Base-by-base conservation (phyloP, 1,284 basidiomycete species). In the Prillingera fragicola region DNA sequence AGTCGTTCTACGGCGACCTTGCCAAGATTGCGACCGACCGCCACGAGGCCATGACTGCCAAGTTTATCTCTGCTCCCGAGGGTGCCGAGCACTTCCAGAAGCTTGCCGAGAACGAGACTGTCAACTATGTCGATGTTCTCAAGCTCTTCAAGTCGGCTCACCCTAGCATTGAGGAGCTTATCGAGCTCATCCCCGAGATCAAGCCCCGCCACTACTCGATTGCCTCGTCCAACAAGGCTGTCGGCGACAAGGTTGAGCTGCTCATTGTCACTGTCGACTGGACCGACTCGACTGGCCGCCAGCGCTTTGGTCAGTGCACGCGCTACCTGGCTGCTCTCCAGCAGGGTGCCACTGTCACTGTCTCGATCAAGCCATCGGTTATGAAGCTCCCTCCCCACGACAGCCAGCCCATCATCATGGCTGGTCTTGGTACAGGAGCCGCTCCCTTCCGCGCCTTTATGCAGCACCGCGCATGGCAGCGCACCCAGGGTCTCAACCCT, bases 131-230 rank as follows among this genome's bases (percentile, higher is more conserved):
- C 36, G 90, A 98, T 62, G 77, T 98, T 19, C 73, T 98, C 41
- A 76, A 74, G 60, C 79, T 78, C 67, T 97, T 91, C 73, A 77
- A 77, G 31, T 87, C 82, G 50, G 91, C 94, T 17, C 77, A 78
- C 55, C 87, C 88, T 10, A 77, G 79, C 23, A 81, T 92, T 37
- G 85, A 87, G 71, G 79, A 78, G 48, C 78, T 95, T n/a, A 88
- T 89, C 64, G 84, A 85, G 68, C 71, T 96, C 57, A 75, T 95
- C 40, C 86, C 85, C 7, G 89, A 97, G 68, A 94, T 92, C 76
- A 91, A 96, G 73, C 92, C 94, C 6, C 80, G 95, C 57, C 95
- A 98, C 73, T 98, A 98, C 73, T 94, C 89, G 71, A 98, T 98
- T 62, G 94, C 94, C 21, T 91, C 87, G 56, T 82, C 89, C 25